phyloP scores from a whole-genome alignment of 225 moss, liverwort and hornwort species.

The Sphagnum tenellum region DNA sequence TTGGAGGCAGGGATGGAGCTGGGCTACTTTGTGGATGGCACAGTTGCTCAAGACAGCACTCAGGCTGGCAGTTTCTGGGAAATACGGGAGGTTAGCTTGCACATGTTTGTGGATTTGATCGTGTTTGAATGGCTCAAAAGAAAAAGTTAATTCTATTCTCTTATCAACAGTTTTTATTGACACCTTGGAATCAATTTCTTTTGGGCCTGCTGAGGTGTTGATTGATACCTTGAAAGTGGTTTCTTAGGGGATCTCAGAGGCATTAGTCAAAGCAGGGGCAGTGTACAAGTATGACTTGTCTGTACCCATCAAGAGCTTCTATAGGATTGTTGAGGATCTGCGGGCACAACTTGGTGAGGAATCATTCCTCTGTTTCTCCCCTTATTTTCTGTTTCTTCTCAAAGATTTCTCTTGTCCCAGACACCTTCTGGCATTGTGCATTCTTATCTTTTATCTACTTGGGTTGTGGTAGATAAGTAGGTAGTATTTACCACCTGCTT shows the following conservation, averaged over 20 bases:
- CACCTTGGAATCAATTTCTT: no score
- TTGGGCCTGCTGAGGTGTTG: no score
- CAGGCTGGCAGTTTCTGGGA: constrained; percentile 91
- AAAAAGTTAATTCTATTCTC: no score
- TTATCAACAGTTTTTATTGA: no score
- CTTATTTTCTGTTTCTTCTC: background rate
- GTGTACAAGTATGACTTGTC: constrained; percentile 94
- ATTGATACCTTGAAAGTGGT: no score
- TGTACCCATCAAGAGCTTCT: constrained; percentile 51
- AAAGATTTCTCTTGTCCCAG: no score
- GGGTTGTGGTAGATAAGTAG: no score
- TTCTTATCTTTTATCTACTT: background rate
- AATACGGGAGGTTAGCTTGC: constrained; percentile 63
- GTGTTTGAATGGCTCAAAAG: no score
- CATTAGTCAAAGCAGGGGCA: constrained; percentile 73
- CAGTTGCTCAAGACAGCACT: constrained; percentile 79
- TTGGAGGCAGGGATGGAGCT: constrained; percentile 75
- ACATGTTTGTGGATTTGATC: no score
- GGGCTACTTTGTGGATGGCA: constrained; percentile 73
- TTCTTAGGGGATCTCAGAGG: constrained; percentile 72
- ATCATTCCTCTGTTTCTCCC: background rate
- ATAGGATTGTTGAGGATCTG: constrained; percentile 75
- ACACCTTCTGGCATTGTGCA: background rate
- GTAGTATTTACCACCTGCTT: no score
- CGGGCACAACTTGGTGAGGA: constrained; percentile 60